Evolutionary conservation across 306 rosid genomes (phyloP).

Genomic region (Glycine latifolia): DNA sequence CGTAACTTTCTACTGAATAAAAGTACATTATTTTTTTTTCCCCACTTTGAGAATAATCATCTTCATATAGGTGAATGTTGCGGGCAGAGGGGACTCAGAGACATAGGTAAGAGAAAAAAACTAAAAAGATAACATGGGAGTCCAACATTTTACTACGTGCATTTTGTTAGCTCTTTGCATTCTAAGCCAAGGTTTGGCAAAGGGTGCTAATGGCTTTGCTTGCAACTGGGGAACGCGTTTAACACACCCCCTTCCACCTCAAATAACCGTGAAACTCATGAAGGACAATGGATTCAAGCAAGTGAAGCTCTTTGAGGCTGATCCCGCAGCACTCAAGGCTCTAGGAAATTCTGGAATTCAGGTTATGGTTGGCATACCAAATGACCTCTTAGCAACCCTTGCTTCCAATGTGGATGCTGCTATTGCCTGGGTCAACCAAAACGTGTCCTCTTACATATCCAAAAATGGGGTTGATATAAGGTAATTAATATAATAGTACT

Average conservation of each 20-base stretch:
- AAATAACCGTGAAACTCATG: constrained; percentile 69
- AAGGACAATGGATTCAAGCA: constrained; percentile 85
- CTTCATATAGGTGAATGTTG: constrained; percentile 47
- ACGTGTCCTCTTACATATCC: constrained; percentile 75
- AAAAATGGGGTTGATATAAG: constrained; percentile 74
- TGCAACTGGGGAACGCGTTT: constrained; percentile 87
- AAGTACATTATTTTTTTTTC: constrained; percentile 44
- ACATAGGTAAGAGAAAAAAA: background rate
- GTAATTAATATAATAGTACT: constrained; percentile 43
- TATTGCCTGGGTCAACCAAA: constrained; percentile 77
- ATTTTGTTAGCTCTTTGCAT: constrained; percentile 58
- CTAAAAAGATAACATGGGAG: constrained; percentile 55
- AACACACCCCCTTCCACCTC: constrained; percentile 75
- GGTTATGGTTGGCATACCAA: constrained; percentile 93
- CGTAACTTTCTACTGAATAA: constrained; percentile 64
- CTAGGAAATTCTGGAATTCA: constrained; percentile 80
- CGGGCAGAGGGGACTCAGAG: constrained; percentile 2
- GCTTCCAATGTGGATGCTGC: constrained; percentile 73
- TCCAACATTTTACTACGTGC: constrained; percentile 37
- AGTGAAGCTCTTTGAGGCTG: constrained; percentile 95
- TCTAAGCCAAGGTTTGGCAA: constrained; percentile 42
- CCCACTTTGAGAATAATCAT: constrained; percentile 4
- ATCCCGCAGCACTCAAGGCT: constrained; percentile 73
- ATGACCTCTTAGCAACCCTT: constrained; percentile 73
- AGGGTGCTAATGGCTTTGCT: constrained; percentile 62